Base-by-base conservation (phyloP, 371 early-diverging fungal genomes). In the Syncephalastrum contaminatum region DNA sequence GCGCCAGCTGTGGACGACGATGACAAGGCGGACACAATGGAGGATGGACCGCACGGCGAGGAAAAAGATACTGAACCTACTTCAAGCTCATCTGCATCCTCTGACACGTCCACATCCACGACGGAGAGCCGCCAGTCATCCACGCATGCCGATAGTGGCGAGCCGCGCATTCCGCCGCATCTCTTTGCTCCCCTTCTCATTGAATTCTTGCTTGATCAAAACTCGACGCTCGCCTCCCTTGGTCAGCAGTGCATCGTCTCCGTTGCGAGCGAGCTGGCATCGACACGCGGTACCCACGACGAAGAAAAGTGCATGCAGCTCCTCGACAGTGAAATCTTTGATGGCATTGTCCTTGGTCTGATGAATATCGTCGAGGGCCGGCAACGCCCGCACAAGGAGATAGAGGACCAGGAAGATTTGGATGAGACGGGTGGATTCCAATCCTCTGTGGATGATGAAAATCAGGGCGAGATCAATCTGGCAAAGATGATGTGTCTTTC, bases 401-500 rank as follows among this genome's bases (percentile, higher is more conserved):
- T 43, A 14, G 44, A 43, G 7, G 39, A 54, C n/a, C 41, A 53
- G 43, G 40, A 56, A 12, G 69, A 61, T 12, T 66, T 63, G 21
- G 72, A 72, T 10, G 54, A 56, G 40, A 58, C 30, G 47, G 63
- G 10, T 10, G 36, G 36, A 2, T 30, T 30, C 36, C 36, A 30
- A 10, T 30, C 36, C 8, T 57, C 54, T 25, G 50, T 49, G 4
- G 67, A 67, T 20, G 77, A 76, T 3, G 36, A 69, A 20, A 73
- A 75, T 48, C 68, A 77, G 55, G 81, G 83, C 6, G 83, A 80
- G 55, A 70, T 78, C 27, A 80, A 77, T 46, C 59, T 85, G 24
- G 80, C 80, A 8, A 85, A 85, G 56, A 79, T 80, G 58, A 69
- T 79, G 19, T 80, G 83, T 56, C 75, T 85, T 25, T 80, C 81